Evolutionary conservation across 2,329 filamentous ascomycete genomes (phyloP).

Genomic region (Leptographium wingfieldii): DNA sequence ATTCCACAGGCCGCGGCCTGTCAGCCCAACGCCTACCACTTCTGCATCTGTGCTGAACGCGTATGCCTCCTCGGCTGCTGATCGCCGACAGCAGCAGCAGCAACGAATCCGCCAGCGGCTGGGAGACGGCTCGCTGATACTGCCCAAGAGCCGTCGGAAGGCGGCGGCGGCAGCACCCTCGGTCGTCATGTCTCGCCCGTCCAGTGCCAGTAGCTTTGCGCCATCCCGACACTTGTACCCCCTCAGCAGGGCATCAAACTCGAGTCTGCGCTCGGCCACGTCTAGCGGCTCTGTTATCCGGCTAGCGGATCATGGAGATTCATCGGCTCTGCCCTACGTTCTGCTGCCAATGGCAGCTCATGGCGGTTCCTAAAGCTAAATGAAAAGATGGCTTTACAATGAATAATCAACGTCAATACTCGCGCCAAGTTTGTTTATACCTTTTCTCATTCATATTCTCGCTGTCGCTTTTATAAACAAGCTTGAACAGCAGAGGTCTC

Average conservation of each 20-base stretch:
- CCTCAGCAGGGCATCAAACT: slow-evolving; percentile 24
- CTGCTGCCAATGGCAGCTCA: slow-evolving; percentile 11
- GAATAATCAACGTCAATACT: no score
- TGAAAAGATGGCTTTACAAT: no score
- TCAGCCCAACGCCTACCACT: no score
- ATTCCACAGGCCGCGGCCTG: not conserved
- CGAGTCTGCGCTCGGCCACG: slow-evolving; percentile 25
- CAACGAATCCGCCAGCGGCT: no score
- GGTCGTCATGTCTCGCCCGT: not conserved
- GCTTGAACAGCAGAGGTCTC: no score
- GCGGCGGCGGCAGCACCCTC: not conserved
- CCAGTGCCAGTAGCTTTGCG: slow-evolving; percentile 27
- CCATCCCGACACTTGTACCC: slow-evolving; percentile 29
- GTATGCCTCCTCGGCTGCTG: no score
- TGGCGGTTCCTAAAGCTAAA: not conserved
- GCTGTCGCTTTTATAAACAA: no score
- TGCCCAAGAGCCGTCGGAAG: not conserved
- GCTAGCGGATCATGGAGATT: slow-evolving; percentile 26
- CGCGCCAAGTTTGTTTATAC: no score
- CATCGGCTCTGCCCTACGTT: slow-evolving; percentile 24
- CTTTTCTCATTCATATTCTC: no score
- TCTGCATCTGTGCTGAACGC: no score
- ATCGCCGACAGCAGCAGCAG: no score
- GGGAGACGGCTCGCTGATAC: not conserved
- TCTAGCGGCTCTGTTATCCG: slow-evolving; percentile 35